Percentiles rank a stretch among this genome's conserved stretches.
Evolutionary conservation across 805 yeast species (phyloP).

Genomic region (Metschnikowia henanensis): DNA sequence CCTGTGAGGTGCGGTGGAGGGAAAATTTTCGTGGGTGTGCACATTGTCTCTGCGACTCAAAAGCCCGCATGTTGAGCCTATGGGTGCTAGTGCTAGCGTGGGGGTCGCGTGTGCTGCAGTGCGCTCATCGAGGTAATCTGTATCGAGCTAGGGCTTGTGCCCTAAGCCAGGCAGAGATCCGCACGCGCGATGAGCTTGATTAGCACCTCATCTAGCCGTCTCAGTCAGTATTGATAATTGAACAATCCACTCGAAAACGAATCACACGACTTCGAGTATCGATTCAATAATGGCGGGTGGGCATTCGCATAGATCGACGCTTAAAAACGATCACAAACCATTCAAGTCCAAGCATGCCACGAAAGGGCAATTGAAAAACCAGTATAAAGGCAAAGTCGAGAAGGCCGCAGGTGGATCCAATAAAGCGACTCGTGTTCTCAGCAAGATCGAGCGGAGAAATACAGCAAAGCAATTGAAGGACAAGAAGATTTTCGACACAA

Average conservation of each 20-base stretch:
- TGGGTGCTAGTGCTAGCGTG: background rate
- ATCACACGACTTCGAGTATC: background rate
- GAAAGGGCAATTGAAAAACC: slow-evolving; percentile 81
- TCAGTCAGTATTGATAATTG: background rate
- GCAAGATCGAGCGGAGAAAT: slow-evolving; percentile 71
- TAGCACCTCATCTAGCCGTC: background rate
- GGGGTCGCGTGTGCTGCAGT: background rate
- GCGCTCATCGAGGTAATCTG: background rate
- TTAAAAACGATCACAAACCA: slow-evolving; percentile 83
- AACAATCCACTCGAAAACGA: background rate
- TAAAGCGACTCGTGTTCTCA: slow-evolving; percentile 38
- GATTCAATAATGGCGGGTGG: slow-evolving; percentile 54
- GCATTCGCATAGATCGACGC: slow-evolving; percentile 80
- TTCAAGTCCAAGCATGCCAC: slow-evolving; percentile 92
- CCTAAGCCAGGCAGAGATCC: slow-evolving; percentile 3
- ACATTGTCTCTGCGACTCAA: slow-evolving; percentile 10
- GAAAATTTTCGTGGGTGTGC: slow-evolving; percentile 17
- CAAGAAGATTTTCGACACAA: slow-evolving; percentile 62
- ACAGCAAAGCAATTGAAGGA: slow-evolving; percentile 73
- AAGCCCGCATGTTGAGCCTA: background rate
- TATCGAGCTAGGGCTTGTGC: slow-evolving; percentile 11
- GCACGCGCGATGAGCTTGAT: slow-evolving; percentile 9
- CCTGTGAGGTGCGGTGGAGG: slow-evolving; percentile 67
- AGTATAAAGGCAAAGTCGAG: slow-evolving; percentile 85
- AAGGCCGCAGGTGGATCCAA: slow-evolving; percentile 43